phyloP scores from a whole-genome alignment of 305 asterid genomes.

The Fraxinus nigra region DNA sequence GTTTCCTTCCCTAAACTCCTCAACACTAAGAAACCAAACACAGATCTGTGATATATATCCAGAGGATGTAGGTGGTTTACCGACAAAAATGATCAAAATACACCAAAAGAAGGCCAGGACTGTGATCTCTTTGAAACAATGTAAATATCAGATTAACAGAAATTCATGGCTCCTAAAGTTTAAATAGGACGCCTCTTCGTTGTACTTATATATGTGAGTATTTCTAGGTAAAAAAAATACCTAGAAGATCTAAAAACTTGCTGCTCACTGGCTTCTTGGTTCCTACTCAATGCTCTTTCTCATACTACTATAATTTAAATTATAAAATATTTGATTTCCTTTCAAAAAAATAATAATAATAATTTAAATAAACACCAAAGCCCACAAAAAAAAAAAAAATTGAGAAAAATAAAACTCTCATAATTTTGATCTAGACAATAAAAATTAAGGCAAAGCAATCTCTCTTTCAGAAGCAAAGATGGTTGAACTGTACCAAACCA shows the following conservation, averaged over 20 bases:
- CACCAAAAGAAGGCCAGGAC: background rate
- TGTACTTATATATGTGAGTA: background rate
- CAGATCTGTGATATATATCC: background rate
- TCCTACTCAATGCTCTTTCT: background rate
- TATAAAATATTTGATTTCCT: no score
- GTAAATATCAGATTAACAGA: background rate
- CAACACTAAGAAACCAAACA: background rate
- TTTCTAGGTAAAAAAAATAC: background rate
- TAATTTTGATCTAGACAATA: background rate
- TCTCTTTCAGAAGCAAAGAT: conserved; percentile 5
- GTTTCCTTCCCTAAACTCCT: background rate
- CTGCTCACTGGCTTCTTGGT: background rate
- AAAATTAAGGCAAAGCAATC: background rate
- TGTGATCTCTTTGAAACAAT: background rate
- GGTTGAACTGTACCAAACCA: conserved; percentile 7
- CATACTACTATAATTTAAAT: background rate
- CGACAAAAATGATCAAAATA: background rate
- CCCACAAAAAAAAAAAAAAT: background rate
- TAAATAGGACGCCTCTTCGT: background rate
- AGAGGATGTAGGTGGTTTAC: background rate
- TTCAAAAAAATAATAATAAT: background rate
- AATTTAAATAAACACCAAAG: background rate
- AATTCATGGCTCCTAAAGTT: background rate
- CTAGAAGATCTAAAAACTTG: background rate
- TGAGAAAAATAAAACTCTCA: background rate